Percentiles rank a stretch among this genome's conserved stretches.
Evolutionary conservation across 2,329 filamentous ascomycete genomes (phyloP).

Genomic region (Phaeoacremonium minimum): DNA sequence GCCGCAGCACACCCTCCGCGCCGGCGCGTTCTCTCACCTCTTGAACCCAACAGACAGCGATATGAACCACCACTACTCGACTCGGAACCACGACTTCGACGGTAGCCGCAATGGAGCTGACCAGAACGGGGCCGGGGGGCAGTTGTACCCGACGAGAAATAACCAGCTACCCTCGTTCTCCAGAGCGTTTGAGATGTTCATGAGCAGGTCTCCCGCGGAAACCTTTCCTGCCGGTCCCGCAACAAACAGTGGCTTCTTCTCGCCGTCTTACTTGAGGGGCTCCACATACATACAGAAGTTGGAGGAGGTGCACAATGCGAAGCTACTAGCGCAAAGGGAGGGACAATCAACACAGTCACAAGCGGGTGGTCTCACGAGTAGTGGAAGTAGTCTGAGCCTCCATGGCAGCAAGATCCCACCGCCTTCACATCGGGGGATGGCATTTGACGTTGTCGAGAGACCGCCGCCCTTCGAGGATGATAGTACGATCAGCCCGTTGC

Average conservation of each 20-base stretch:
- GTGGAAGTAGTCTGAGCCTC: conserved; percentile 42
- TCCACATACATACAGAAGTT: conserved; percentile 76
- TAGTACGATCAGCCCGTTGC: conserved; percentile 60
- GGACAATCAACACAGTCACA: conserved; percentile 34
- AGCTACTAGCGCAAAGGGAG: conserved; percentile 45
- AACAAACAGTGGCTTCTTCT: conserved; percentile 58
- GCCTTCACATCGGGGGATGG: conserved; percentile 67
- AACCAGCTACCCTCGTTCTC: conserved; percentile 42
- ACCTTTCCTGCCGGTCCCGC: conserved; percentile 17
- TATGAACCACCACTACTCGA: conserved; percentile 1
- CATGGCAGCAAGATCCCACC: conserved; percentile 51
- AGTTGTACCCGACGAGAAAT: conserved; percentile 18
- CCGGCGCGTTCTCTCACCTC: conserved; percentile 48
- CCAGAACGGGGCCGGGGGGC: conserved; percentile 15
- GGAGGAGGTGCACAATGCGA: conserved; percentile 64
- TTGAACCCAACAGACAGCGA: conserved; percentile 41
- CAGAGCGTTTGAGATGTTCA: conserved; percentile 47
- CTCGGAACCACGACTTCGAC: conserved; percentile 14
- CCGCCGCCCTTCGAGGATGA: conserved; percentile 58
- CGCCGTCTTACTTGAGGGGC: conserved; percentile 76
- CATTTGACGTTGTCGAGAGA: conserved; percentile 81
- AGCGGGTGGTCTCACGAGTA: conserved; percentile 49
- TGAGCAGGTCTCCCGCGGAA: conserved; percentile 18
- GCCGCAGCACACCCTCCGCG: conserved; percentile 29
- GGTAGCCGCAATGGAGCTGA: conserved; percentile 20